Conservation (phyloP, 805 yeast species). For the Tetrapisispora nanseiensis region DNA sequence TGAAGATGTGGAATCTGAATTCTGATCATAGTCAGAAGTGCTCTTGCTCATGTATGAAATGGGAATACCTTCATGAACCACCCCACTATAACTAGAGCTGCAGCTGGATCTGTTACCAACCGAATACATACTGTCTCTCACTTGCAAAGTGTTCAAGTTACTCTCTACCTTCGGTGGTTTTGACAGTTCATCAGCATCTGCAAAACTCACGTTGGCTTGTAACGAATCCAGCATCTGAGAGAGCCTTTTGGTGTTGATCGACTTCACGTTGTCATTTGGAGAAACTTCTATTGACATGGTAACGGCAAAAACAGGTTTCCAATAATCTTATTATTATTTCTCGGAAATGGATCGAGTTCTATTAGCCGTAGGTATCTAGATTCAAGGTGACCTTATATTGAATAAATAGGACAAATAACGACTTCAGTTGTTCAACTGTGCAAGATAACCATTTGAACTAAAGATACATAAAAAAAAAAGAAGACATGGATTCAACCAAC, state of each 20-base stretch:
- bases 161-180: not conserved
- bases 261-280: constrained; percentile 8
- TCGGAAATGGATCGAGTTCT: no score
- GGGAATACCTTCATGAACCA: constrained; percentile 27
- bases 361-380: no score
- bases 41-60: constrained; percentile 16
- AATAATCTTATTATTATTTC: no score
- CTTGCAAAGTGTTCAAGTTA: not conserved
- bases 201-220: constrained; percentile 3
- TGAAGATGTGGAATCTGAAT: not conserved
- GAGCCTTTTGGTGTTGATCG: constrained; percentile 19
- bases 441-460: no score
- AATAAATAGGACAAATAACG: no score
- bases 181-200: not conserved
- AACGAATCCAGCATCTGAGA: constrained; percentile 26
- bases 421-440: no score
- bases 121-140: constrained; percentile 1
- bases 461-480: no score
- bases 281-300: constrained; percentile 4
- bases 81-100: constrained; percentile 26
- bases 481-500: no score
- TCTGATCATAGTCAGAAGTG: not conserved
- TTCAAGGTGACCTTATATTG: no score
- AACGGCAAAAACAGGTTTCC: no score
- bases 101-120: constrained; percentile 16